Evolutionary conservation across 1,284 basidiomycete species (phyloP), one percentile per base, ranked within the genome.

Genomic region (Trametes sp.): DNA sequence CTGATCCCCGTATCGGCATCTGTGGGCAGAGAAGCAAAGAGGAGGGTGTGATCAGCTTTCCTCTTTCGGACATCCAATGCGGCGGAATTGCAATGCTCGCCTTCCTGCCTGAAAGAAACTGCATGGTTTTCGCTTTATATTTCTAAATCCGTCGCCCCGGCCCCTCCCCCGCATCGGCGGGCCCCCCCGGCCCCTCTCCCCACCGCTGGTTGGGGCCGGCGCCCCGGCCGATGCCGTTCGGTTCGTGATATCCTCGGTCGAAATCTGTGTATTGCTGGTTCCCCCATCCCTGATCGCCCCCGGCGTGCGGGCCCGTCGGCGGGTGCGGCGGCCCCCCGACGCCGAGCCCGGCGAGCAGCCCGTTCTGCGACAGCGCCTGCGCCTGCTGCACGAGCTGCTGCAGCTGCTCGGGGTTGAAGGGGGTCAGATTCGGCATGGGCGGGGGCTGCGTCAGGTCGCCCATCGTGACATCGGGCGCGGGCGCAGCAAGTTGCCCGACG

Each of bases 51-150:
- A 84, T 86, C 79, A 87, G 84, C 78, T 78, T 79, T 74, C 68
- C 72, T 74, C 74, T 76, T 78, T 81, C 72, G 74, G 73, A 61
- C 55, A 72, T 70, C 70, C 52, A 24, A 35, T 42, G 28, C 69
- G 64, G 74, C 77, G 76, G 69, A 75, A 76, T 76, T 79, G 72
- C 63, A 51, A 82, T 84, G 88, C 92, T 93, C 87, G 88, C 91
- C 91, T 93, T 91, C 91, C 92, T 84, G 87, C 84, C 80, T 86
- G 86, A 85, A 88, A 93, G 82, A 92, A 93, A 84, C 82, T 89
- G 88, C 92, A 93, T 80, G 88, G 86, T 87, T 85, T 88, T 87
- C 88, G 84, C 86, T 88, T 91, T 84, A 81, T 89, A 80, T 80
- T 83, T 87, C 84, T 91, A 88, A 81, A 85, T 64, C 84, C 87